Conservation (phyloP, 2,329 filamentous ascomycete genomes). For the Chaetomiaceae sp. region DNA sequence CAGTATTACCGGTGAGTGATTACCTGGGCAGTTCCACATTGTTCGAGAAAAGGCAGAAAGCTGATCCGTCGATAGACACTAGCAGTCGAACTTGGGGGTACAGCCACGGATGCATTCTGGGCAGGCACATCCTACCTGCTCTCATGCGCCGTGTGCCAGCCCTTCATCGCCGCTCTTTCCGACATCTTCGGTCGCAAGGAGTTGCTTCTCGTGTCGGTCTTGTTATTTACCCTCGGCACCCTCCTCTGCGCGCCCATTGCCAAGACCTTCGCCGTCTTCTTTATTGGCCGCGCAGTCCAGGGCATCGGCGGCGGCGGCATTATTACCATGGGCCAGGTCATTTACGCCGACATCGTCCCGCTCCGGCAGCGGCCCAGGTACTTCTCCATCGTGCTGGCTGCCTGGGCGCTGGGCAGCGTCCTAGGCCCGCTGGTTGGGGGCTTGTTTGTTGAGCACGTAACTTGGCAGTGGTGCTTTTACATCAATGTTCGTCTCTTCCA, state of each 20-base stretch:
- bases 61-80: conserved; percentile 27
- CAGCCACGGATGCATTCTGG: conserved; percentile 43
- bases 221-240: conserved; percentile 43
- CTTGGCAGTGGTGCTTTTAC: conserved; percentile 48
- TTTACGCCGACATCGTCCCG: conserved; percentile 41
- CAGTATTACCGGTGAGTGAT: conserved; percentile 38
- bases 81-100: conserved; percentile 32
- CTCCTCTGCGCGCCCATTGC: conserved; percentile 36
- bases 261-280: conserved; percentile 31
- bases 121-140: conserved; percentile 46
- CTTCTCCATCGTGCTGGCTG: conserved; percentile 35
- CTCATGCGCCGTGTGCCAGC: conserved; percentile 39
- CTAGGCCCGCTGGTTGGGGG: conserved; percentile 39
- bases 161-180: conserved; percentile 38
- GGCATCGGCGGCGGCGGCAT: conserved; percentile 41
- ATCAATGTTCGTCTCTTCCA: too few relatives aligned
- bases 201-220: conserved; percentile 39
- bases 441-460: conserved; percentile 32
- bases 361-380: conserved; percentile 39
- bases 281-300: conserved; percentile 37
- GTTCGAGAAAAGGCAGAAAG: background rate
- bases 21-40: too few relatives aligned
- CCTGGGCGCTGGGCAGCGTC: conserved; percentile 39
- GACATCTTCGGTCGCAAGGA: conserved; percentile 46
- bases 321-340: conserved; percentile 38